A percentile compares a stretch with the other conserved stretches of the same genome.
Conservation (phyloP, 768 basidiomycete species). For the Termitomyces sp. region DNA sequence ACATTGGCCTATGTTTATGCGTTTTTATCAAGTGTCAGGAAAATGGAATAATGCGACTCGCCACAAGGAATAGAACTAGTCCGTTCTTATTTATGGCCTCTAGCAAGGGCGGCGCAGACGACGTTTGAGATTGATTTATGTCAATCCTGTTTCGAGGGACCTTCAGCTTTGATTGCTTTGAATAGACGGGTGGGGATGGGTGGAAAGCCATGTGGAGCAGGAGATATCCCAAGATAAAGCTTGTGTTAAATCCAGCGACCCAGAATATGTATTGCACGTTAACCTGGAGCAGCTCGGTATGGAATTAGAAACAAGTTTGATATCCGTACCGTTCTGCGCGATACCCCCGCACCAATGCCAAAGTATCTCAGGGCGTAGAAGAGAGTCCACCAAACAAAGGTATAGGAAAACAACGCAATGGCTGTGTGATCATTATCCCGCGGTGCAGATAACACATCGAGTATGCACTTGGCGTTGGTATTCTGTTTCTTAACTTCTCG, state of each 20-base stretch:
- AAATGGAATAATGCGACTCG: slow-evolving; percentile 30
- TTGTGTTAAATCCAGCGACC: slow-evolving; percentile 84
- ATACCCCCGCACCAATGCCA: slow-evolving; percentile 38
- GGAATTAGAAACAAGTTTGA: background rate
- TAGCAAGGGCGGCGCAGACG: slow-evolving; percentile 40
- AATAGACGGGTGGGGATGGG: slow-evolving; percentile 28
- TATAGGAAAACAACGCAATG: slow-evolving; percentile 71
- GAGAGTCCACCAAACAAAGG: slow-evolving; percentile 72
- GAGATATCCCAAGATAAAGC: slow-evolving; percentile 79
- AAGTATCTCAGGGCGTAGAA: slow-evolving; percentile 34
- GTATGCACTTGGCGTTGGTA: slow-evolving; percentile 7
- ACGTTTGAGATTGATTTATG: background rate
- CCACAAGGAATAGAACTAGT: slow-evolving; percentile 73
- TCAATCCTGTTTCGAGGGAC: slow-evolving; percentile 2
- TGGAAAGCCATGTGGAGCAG: slow-evolving; percentile 69
- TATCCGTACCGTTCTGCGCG: slow-evolving; percentile 38
- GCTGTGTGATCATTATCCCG: slow-evolving; percentile 71
- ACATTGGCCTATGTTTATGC: slow-evolving; percentile 66
- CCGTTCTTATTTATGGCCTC: slow-evolving; percentile 83
- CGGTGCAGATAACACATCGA: slow-evolving; percentile 21
- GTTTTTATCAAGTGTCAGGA: background rate
- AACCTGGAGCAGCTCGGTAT: slow-evolving; percentile 40
- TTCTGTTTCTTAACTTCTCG: slow-evolving; percentile 36
- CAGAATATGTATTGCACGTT: slow-evolving; percentile 88
- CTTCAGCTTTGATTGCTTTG: slow-evolving; percentile 26